Conservation (phyloP, 2,329 filamentous ascomycete genomes). For the Fusarium anguioides region DNA sequence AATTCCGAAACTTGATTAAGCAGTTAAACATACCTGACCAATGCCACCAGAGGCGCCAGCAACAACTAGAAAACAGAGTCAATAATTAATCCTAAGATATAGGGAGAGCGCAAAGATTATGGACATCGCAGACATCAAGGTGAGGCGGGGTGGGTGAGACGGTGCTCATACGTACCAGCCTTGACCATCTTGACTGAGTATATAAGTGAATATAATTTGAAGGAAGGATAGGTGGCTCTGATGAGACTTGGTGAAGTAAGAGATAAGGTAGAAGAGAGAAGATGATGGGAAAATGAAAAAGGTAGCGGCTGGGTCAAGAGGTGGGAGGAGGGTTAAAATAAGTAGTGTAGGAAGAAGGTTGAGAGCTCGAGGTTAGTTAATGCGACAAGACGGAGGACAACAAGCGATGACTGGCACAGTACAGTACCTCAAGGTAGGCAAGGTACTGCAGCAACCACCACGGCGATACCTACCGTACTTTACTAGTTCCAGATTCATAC, state of each 20-base stretch:
- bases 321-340: conserved; percentile 41
- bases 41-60: conserved; percentile 98
- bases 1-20: not conserved
- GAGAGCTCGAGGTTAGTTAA: conserved; percentile 32
- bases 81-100: conserved; percentile 4
- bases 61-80: conserved; percentile 68
- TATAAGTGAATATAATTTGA: conserved; percentile 21
- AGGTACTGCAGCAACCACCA: conserved; percentile 24
- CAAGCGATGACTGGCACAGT: conserved; percentile 18
- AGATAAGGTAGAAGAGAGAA: conserved; percentile 19
- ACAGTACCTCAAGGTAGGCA: not conserved
- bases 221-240: conserved; percentile 2
- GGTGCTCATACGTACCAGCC: conserved; percentile 61
- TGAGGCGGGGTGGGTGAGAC: conserved; percentile 42
- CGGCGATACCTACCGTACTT: conserved; percentile 24
- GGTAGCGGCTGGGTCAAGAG: conserved; percentile 13
- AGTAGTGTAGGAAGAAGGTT: conserved; percentile 24
- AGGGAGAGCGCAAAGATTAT: not conserved
- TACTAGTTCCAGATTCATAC: conserved; percentile 2
- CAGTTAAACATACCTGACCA: conserved; percentile 78
- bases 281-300: conserved; percentile 17
- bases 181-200: conserved; percentile 65
- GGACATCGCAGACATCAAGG: conserved; percentile 3
- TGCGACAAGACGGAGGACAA: conserved; percentile 18
- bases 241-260: conserved; percentile 3